phyloP scores from a whole-genome alignment of 768 basidiomycete species.

The Pulveroboletus sp. region DNA sequence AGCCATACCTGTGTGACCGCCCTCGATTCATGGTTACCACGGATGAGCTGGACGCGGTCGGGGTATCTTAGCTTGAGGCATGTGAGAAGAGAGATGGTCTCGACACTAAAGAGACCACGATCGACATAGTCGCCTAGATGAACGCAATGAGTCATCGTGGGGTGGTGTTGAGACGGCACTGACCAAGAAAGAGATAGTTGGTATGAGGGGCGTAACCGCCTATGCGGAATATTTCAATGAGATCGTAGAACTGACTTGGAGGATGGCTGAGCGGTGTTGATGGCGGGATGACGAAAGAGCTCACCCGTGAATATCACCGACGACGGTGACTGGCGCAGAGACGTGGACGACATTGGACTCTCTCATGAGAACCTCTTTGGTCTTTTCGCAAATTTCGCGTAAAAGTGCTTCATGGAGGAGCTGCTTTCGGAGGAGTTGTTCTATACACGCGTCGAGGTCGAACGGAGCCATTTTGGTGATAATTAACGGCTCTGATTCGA shows the following conservation, averaged over 20 bases:
- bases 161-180: slow-evolving; percentile 25
- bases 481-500: background rate
- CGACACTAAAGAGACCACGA: slow-evolving; percentile 95
- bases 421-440: slow-evolving; percentile 86
- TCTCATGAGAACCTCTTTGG: slow-evolving; percentile 98
- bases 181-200: slow-evolving; percentile 97
- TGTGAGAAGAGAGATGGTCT: slow-evolving; percentile 95
- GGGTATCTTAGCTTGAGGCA: slow-evolving; percentile 97
- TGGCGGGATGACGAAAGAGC: slow-evolving; percentile 31
- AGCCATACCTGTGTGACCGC: slow-evolving; percentile 91
- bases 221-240: slow-evolving; percentile 99
- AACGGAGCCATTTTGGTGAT: slow-evolving; percentile 50
- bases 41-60: slow-evolving; percentile 92
- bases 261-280: slow-evolving; percentile 33
- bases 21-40: slow-evolving; percentile 97
- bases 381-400: slow-evolving; percentile 99
- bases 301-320: slow-evolving; percentile 99
- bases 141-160: slow-evolving; percentile 4
- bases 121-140: slow-evolving; percentile 94
- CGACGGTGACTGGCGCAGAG: slow-evolving; percentile 94
- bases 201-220: slow-evolving; percentile 95
- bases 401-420: slow-evolving; percentile 92
- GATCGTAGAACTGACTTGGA: slow-evolving; percentile 96
- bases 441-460: slow-evolving; percentile 96
- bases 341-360: slow-evolving; percentile 99